Evolutionary conservation across 2,329 filamentous ascomycete genomes (phyloP).

Genomic region (Raffaelea arxii): DNA sequence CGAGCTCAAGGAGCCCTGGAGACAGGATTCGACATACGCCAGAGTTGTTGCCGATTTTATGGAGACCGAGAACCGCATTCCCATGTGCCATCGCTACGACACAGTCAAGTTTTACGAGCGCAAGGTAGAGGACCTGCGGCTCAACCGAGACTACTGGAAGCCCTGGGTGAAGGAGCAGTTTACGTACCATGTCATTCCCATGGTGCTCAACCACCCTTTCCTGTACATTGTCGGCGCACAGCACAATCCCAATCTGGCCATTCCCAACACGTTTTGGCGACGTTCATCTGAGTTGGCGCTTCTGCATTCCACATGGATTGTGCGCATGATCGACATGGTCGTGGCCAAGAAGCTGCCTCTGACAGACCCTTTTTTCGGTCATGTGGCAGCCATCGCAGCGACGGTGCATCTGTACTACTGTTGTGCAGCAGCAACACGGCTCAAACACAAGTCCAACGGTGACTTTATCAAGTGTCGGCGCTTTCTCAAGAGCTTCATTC

Average conservation of each 20-base stretch:
- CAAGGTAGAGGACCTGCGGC: slow-evolving; percentile 32
- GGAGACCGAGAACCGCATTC: slow-evolving; percentile 20
- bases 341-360: slow-evolving; percentile 37
- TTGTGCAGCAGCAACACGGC: slow-evolving; percentile 34
- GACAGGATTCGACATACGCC: background rate
- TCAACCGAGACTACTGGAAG: slow-evolving; percentile 37
- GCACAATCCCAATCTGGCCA: slow-evolving; percentile 39
- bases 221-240: slow-evolving; percentile 42
- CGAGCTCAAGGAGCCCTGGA: background rate
- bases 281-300: slow-evolving; percentile 40
- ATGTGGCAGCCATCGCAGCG: slow-evolving; percentile 40
- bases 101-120: slow-evolving; percentile 42
- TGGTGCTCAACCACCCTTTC: slow-evolving; percentile 43
- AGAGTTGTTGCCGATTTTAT: background rate
- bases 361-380: slow-evolving; percentile 41
- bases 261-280: slow-evolving; percentile 45
- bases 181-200: slow-evolving; percentile 40
- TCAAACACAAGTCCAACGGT: slow-evolving; percentile 21
- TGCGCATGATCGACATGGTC: slow-evolving; percentile 44
- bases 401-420: slow-evolving; percentile 45
- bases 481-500: background rate
- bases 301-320: slow-evolving; percentile 43
- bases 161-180: slow-evolving; percentile 44
- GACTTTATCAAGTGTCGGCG: background rate
- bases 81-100: slow-evolving; percentile 42